phyloP scores from a whole-genome alignment of 164 flowering plant species.

The Umbellularia californica region DNA sequence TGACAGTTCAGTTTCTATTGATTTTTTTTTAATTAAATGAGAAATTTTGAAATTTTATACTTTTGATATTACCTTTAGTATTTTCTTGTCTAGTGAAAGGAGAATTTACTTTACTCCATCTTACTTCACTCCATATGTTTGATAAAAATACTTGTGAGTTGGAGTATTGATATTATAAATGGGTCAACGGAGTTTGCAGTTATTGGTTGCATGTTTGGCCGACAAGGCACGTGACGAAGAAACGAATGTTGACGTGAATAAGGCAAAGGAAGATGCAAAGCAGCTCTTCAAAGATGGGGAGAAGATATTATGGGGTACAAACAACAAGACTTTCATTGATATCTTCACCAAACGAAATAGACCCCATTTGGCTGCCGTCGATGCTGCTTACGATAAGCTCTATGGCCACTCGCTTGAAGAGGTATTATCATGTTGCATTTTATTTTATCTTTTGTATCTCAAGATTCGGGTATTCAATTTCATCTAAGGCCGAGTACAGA shows the following conservation, averaged over 20 bases:
- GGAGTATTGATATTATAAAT: too few species aligned
- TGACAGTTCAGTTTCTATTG: accelerated
- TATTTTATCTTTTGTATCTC: too few species aligned
- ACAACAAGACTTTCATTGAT: neutral
- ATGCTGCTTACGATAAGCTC: neutral
- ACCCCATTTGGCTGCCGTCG: neutral
- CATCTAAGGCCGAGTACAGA: too few species aligned
- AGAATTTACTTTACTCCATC: too few species aligned
- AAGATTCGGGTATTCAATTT: too few species aligned
- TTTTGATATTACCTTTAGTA: too few species aligned
- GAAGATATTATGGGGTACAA: neutral
- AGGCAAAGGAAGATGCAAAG: neutral
- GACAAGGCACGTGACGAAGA: neutral
- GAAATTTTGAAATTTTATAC: too few species aligned
- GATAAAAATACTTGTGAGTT: too few species aligned
- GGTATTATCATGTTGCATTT: neutral
- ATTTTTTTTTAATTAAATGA: too few species aligned
- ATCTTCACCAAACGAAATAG: neutral
- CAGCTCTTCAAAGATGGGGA: neutral
- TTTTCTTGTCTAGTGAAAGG: too few species aligned
- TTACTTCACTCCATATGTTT: too few species aligned
- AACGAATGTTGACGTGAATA: neutral
- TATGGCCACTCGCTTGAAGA: neutral
- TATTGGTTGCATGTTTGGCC: neutral
- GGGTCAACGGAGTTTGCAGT: neutral